Evolutionary conservation across 164 flowering plant species (phyloP), one percentile per base, ranked within the genome.

Genomic region (Tetrastigma voinierianum): DNA sequence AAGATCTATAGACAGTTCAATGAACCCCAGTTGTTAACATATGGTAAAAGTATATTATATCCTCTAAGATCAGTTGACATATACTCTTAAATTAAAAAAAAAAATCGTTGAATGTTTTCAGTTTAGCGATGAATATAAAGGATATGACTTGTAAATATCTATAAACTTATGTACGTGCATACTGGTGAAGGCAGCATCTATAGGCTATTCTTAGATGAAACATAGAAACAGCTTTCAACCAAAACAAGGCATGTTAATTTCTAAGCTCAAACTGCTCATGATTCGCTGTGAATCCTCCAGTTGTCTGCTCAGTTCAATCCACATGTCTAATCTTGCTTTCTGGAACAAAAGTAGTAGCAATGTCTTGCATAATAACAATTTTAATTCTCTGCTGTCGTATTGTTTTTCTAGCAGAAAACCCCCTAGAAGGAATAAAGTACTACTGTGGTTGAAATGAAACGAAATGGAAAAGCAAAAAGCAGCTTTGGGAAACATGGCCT

Each of bases 351-450:
- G 68, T 46, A n/a, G 24, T 40, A 21, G 68, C 46, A 65, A 58
- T 49, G 73, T 64, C 59, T 57, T 6, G 40, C 23, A 25, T 10
- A 64, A 62, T 40, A 59, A 25, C 18, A 46, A 20, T 25, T 19
- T 46, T 46, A 66, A 25, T 72, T 57, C 17, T 62, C 9, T 62
- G 11, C 46, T 67, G 66, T 57, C 52, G 61, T 56, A 14, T n/a
- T 46, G 53, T 59, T 60, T 61, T 56, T n/a, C 51, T 61, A 66
- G 59, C 59, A 64, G 54, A 74, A 64, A 68, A n/a, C n/a, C 64
- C 66, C 51, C 44, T 16, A 58, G 59, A 56, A 60, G 46, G 67
- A 74, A 74, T 66, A 61, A 69, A 65, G 61, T 54, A 51, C n/a
- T 54, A 51, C n/a, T 9, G 4, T 46, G 60, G 45, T 61, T 62